Evolutionary conservation across 1,284 basidiomycete genomes (phyloP), one percentile per base, ranked within the genome.

Genomic region (Cystobasidium sp.): DNA sequence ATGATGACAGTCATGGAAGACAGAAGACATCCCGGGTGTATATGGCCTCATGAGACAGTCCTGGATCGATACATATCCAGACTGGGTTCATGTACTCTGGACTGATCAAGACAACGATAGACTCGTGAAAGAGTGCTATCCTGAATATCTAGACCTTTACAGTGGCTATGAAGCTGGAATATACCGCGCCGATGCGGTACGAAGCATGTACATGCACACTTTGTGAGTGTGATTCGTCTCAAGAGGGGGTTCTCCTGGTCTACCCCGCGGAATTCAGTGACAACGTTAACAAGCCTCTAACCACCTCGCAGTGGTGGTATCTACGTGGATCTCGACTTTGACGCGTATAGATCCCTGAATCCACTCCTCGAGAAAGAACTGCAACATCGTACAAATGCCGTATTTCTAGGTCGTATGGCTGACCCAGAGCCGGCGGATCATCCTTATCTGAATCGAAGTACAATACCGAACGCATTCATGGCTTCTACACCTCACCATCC

Each of bases 141-240:
- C 73, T 12, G 47, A 75, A 7, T 39, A 70, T 22, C 55, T 62
- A 46, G 0, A 20, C 0, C 55, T 47, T 1, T 75, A 75, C 58
- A 22, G 47, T 6, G 51, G 24, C 31, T 49, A 53, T 20, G 49
- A 16, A 2, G 43, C 37, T 9, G 67, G 62, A 37, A 75, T 75
- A 37, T 75, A 20, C 39, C 56, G 65, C 31, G 73, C 73, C 37
- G 73, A 75, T 49, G 31, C 69, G 6, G 56, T 75, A 16, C 22
- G 73, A 12, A 69, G 64, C 41, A 55, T 75, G 10, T 75, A 75
- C 58, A 75, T 75, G 73, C 61, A 63, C 41, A 39, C 61, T 43
- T 63, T 63, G 47, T 51, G 20, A 51, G 47, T 51, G 16, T 14
- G 20, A 1, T 14, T 16, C 14, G 14, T 20, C 6, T 51, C 47